Base-by-base conservation (phyloP, 2,329 filamentous ascomycete genomes). In the Colletotrichum sp. region DNA sequence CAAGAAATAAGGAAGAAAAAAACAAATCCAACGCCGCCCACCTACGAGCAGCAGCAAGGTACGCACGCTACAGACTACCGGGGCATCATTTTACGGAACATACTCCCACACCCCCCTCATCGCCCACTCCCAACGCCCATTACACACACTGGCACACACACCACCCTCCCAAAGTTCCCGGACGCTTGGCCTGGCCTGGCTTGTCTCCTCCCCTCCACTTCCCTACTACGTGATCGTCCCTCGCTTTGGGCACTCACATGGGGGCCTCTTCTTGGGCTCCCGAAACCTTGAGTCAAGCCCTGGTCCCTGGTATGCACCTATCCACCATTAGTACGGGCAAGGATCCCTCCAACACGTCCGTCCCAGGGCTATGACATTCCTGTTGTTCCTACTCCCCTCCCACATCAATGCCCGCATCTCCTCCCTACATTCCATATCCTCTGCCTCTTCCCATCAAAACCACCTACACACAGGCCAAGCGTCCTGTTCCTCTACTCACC, bases 251-350 rank as follows among this genome's bases (percentile, higher is more conserved):
- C 75, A 77, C 72, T 75, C 72, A 72, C 70, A 75, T 68, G 72
- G 65, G 64, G 38, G 32, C 36, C 55, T 77, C 73, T 72, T 73
- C 56, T 73, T 68, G 69, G 69, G 73, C 69, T 76, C 76, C 73
- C 73, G 76, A 77, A 76, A 77, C 76, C 73, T 73, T 68, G 76
- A 76, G 73, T 77, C 73, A 70, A 77, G 73, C 68, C 76, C 73
- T 77, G 68, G 68, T 69, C 76, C 71, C 76, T 76, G 73, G 73
- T 77, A 76, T 77, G 75, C 75, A 77, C 18, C 60, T 77, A 77
- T 77, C 75, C 75, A 72, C 52, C 65, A 77, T 66, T 67, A 76
- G 73, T 60, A 70, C 16, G n/a, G 65, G 68, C 66, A 75, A 73
- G 68, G 75, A 75, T 76, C 52, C 66, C 66, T 76, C 74, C 74